Base-by-base conservation (phyloP, 371 early-diverging fungal species). In the Racocetra persica region DNA sequence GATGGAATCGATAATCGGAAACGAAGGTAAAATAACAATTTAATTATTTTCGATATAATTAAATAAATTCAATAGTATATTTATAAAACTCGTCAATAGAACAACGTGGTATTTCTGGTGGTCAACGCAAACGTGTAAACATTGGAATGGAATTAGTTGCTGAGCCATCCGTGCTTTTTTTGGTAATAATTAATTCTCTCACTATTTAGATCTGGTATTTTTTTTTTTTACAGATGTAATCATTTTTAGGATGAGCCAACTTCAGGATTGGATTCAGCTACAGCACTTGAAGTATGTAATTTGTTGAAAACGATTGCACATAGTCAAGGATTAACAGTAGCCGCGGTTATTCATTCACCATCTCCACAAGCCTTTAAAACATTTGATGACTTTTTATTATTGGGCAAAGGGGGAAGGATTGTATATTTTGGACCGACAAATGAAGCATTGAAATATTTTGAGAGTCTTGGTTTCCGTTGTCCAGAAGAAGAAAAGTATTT, bases 281-380 rank as follows among this genome's bases (percentile, higher is more conserved):
- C 94, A 24, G 96, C 98, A 62, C 91, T 92, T 74, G 94, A 95
- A 75, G 96, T 99, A 5, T 91, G 98, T 54, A 90, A 94, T 52
- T 91, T 93, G 20, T 86, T 99, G 26, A 94, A 92, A 18, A 88
- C 90, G 1, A 82, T 98, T 28, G 97, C 98, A 0, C 87, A 92
- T n/a, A 85, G 89, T n/a, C 92, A 92, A 80, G 93, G 94, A 59
- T 91, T 96, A 18, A 97, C 97, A 0, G 91, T 99, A 24, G 88
- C 98, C 4, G 94, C 96, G 81, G 57, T 73, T 36, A 97, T 98
- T 41, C 98, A 99, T 83, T 98, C 98, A 82, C 99, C 99, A 10
- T 90, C 98, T 8, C 92, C 94, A 13, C 94, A 98, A 80, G 96
- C 98, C 52, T 95, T 95, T 63, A 87, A 92, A 26, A 85, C 95